These are phyloP conservation scores for Astrothelium macrocarpum DNA, from an alignment of 495 filamentous ascomycete genomes.

Conservation along the genomic window DNA sequence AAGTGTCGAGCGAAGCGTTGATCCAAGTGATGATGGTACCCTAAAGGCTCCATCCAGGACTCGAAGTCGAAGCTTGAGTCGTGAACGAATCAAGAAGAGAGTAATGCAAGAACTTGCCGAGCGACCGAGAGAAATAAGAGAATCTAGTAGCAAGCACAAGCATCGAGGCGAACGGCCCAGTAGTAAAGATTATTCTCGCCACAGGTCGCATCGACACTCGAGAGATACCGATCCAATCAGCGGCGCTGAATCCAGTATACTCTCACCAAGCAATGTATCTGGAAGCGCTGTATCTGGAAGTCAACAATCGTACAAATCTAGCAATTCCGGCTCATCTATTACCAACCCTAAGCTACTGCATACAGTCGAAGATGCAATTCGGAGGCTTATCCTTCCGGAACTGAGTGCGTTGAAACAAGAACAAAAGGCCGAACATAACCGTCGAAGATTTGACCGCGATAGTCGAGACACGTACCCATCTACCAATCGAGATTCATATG, in stretches of 20 bases:
- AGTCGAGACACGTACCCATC: conserved; percentile 18
- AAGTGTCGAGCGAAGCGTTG: conserved; percentile 41
- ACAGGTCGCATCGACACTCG: conserved; percentile 49
- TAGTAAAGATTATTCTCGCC: conserved; percentile 52
- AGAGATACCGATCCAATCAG: conserved; percentile 57
- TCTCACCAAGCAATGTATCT: conserved; percentile 34
- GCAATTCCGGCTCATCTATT: conserved; percentile 73
- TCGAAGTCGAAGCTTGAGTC: conserved; percentile 64
- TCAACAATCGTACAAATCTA: conserved; percentile 65
- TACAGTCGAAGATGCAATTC: conserved; percentile 92
- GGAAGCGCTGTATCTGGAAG: conserved; percentile 57
- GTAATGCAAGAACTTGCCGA: conserved; percentile 53
- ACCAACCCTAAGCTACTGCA: conserved; percentile 82
- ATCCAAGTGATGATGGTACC: conserved; percentile 38
- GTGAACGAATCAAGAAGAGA: conserved; percentile 60
- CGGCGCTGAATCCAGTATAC: conserved; percentile 62
- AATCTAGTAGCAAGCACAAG: conserved; percentile 43
- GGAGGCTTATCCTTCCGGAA: conserved; percentile 82
- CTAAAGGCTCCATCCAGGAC: conserved; percentile 54
- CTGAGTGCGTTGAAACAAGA: conserved; percentile 84
- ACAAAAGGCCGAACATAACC: conserved; percentile 57
- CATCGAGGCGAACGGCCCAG: conserved; percentile 43
- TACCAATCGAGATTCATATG: conserved; percentile 49
- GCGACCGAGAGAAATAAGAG: conserved; percentile 40
- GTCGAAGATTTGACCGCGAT: conserved; percentile 46